phyloP scores from a whole-genome alignment of 148 eudicot genomes.

The Rhododendron vialii region DNA sequence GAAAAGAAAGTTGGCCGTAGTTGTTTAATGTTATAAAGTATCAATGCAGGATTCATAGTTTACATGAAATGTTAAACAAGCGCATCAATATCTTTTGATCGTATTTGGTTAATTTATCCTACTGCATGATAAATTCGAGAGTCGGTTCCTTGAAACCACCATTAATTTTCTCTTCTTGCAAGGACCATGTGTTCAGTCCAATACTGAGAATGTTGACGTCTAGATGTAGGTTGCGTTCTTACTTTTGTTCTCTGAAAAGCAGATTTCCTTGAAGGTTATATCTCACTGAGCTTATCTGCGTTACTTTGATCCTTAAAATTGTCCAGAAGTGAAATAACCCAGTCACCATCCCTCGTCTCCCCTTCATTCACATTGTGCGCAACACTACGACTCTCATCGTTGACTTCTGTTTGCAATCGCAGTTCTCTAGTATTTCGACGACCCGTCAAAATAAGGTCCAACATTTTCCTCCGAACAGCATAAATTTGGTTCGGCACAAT shows the following conservation, averaged over 20 bases:
- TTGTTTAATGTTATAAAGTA: no score
- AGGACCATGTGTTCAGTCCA: background rate
- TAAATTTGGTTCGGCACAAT: conserved; percentile 39
- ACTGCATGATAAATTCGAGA: no score
- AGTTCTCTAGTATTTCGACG: conserved; percentile 45
- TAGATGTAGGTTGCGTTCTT: no score
- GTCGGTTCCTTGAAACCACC: no score
- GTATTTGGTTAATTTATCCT: no score
- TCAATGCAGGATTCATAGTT: no score
- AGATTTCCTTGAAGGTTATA: background rate
- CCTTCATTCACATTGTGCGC: conserved; percentile 11
- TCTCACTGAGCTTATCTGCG: background rate
- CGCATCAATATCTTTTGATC: no score
- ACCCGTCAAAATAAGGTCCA: conserved; percentile 55
- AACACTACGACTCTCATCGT: conserved; percentile 17
- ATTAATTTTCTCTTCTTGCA: no score
- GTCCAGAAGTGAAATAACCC: conserved; percentile 28
- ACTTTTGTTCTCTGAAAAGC: background rate
- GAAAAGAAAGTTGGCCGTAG: no score
- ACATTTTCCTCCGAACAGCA: conserved; percentile 61
- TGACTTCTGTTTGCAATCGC: conserved; percentile 16
- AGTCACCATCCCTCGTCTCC: conserved; percentile 24
- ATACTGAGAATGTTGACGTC: no score
- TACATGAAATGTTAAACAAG: no score
- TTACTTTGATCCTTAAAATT: background rate